These are phyloP conservation scores for Chlorella ohadii DNA, from an alignment of 139 green algal species.

Conservation along the genomic window DNA sequence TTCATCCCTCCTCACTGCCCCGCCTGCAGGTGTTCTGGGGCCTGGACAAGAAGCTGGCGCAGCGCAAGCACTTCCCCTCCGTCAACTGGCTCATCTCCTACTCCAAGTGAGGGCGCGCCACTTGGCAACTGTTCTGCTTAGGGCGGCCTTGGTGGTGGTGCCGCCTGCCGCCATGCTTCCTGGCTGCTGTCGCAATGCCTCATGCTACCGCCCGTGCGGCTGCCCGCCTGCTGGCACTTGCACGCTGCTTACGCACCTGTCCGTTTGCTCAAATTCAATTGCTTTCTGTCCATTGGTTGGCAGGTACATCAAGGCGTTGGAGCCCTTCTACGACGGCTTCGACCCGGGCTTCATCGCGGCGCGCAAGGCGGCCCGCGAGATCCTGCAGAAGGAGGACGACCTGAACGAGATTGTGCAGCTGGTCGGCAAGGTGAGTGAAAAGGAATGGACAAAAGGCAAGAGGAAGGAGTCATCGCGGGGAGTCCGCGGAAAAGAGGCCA, in stretches of 20 bases:
- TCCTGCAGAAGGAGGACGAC: conserved; percentile 99
- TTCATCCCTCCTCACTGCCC: neutral
- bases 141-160: no score
- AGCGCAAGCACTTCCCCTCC: conserved; percentile 99
- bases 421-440: conserved; percentile 92
- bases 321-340: conserved; percentile 97
- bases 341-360: conserved; percentile 72
- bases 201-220: neutral
- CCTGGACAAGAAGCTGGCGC: conserved; percentile 99
- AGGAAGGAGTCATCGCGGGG: no score
- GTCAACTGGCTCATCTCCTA: conserved; percentile 99
- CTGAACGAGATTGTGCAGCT: conserved; percentile 99
- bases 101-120: conserved; percentile 72
- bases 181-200: neutral
- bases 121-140: no score
- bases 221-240: no score
- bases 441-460: no score
- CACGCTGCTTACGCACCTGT: no score
- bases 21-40: conserved; percentile 96
- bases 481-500: no score
- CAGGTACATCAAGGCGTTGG: conserved; percentile 94
- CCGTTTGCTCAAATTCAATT: no score
- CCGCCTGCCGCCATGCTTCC: neutral
- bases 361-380: conserved; percentile 72
- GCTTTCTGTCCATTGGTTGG: no score